Evolutionary conservation across 805 yeast species (phyloP), one percentile per base, ranked within the genome.

Genomic region (Starmerella kuoi): DNA sequence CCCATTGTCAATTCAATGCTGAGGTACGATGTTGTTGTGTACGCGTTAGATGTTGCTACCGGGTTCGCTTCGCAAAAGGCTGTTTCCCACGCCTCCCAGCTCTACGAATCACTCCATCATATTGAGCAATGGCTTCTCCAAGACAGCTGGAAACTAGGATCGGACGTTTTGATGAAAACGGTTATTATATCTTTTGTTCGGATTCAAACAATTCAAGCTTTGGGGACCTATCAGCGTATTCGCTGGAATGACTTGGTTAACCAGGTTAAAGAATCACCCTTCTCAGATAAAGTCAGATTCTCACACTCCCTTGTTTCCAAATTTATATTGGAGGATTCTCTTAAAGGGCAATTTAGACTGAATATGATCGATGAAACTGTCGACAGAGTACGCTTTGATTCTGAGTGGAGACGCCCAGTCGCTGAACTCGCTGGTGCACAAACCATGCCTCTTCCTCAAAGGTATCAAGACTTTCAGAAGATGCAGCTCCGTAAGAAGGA

Each of bases 361-460:
- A 33, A 40, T 28, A 5, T 26, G 4, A 20, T 33, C 3, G 38
- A 40, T 17, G 31, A 32, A 3, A 33, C 42, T 2, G 22, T 38
- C 18, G 36, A 38, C 5, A 4, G 8, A 9, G 17, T 25, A 25
- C 14, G 28, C 28, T 9, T 9, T 9, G 14, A 9, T 11, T 25
- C 28, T 25, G 28, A 25, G 9, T 25, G 28, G 28, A 25, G 12
- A n/a, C n/a, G n/a, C n/a, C n/a, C n/a, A n/a, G n/a, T n/a, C n/a
- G n/a, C n/a, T n/a, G n/a, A n/a, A n/a, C n/a, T 8, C 20, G 15
- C 12, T 20, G 8, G 17, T 11, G 17, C 14, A 12, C 7, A 15
- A 5, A 14, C 7, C 11, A 14, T 19, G 17, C 17, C 30, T 15
- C 37, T 34, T 5, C 24, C 33, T 8, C 26, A 28, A 4, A 37